Base-by-base conservation (phyloP, 345 rosid species). In the Microthlaspi erraticum region DNA sequence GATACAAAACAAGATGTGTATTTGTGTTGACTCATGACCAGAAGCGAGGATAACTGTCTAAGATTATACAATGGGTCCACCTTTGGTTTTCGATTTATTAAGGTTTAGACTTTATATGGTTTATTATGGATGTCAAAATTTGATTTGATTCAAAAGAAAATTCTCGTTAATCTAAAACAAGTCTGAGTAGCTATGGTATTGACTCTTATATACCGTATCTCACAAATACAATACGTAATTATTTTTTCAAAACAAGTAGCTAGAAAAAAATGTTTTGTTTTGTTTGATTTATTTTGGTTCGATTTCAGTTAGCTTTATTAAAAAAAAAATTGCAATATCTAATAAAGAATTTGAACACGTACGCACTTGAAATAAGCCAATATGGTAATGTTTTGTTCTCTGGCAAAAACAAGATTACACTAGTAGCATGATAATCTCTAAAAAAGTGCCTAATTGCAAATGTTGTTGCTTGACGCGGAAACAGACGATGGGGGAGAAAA, bases 1-100 rank as follows among this genome's bases (percentile, higher is more conserved):
- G 58, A 64, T 45, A 16, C n/a, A 54, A 72, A 72, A 5, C 9
- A 33, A 71, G 23, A 61, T 55, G 43, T 54, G 57, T 62, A 64
- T 54, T 14, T 72, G 20, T 20, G 36, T 63, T 72, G 64, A 72
- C 70, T 38, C 49, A 45, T 17, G 45, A 41, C 43, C 29, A 44
- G n/a, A 8, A 18, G 41, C 20, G 6, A 36, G 36, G 26, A 32
- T 6, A 41, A 1, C 5, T 42, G 2, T 51, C n/a, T 4, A 12
- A 8, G 13, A 46, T 49, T 33, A 6, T 37, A 36, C 10, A 6
- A 29, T 31, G 36, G 20, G 11, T 39, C 8, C 16, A 39, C 5
- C 7, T 34, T 34, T 64, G 33, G n/a, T 36, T 49, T 36, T 36
- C 10, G 6, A 1, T 64, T 34, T 10, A 6, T 36, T 37, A 39